phyloP scores from a whole-genome alignment of 2,329 filamentous ascomycete genomes.

The Pestalotiopsis sp. region DNA sequence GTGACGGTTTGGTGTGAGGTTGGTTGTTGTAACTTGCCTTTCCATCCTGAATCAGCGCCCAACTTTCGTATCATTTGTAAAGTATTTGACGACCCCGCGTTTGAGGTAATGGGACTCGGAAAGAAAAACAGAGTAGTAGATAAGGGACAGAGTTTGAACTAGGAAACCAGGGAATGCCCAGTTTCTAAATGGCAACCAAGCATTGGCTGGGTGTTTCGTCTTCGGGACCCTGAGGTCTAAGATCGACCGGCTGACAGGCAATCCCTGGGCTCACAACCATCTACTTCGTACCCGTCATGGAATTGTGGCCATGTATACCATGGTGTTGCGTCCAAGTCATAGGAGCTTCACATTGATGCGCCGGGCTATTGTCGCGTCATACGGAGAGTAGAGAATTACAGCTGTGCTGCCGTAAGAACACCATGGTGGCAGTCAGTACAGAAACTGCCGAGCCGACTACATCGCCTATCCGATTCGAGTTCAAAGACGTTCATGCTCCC shows the following conservation, averaged over 20 bases:
- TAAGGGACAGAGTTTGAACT: neutral
- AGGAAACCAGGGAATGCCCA: neutral
- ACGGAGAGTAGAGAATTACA: neutral
- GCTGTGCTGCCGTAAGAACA: neutral
- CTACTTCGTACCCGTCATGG: neutral
- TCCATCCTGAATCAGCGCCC: neutral
- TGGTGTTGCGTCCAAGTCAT: too few relatives aligned
- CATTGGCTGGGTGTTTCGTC: neutral
- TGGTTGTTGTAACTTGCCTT: too few relatives aligned
- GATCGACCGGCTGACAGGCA: neutral
- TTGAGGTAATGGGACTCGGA: neutral
- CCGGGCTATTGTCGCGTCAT: neutral
- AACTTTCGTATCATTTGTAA: neutral
- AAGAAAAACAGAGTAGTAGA: neutral
- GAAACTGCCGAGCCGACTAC: too few relatives aligned
- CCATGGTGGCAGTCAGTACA: too few relatives aligned
- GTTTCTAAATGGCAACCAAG: neutral
- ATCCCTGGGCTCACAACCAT: neutral
- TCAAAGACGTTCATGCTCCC: neutral
- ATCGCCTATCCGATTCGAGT: too few relatives aligned
- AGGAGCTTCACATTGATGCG: too few relatives aligned
- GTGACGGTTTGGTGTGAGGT: too few relatives aligned
- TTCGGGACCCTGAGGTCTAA: neutral
- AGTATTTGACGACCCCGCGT: neutral
- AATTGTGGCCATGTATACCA: too few relatives aligned